Conservation (phyloP, 306 rosid species). For the Quercus bicolor region DNA sequence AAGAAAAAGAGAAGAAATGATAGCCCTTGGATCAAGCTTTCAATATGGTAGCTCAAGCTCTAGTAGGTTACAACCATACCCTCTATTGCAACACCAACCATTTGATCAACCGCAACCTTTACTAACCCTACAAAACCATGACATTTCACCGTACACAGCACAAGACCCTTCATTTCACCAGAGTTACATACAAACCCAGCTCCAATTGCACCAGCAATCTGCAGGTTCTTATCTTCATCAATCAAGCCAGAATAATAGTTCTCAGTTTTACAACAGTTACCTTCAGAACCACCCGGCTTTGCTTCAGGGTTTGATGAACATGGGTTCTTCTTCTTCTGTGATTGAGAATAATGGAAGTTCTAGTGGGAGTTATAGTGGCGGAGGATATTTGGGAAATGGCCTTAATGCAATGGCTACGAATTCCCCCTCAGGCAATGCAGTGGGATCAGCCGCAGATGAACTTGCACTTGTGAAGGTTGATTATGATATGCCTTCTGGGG, state of each 20-base stretch:
- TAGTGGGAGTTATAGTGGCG: slow-evolving; percentile 31
- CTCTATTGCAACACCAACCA: slow-evolving; percentile 45
- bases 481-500: slow-evolving; percentile 65
- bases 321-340: slow-evolving; percentile 44
- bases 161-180: slow-evolving; percentile 57
- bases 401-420: slow-evolving; percentile 39
- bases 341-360: slow-evolving; percentile 39
- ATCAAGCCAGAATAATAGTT: neutral
- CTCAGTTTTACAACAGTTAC: slow-evolving; percentile 49
- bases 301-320: slow-evolving; percentile 74
- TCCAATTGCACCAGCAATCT: slow-evolving; percentile 64
- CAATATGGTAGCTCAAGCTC: slow-evolving; percentile 54
- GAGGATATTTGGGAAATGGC: slow-evolving; percentile 39
- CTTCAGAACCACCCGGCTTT: slow-evolving; percentile 70
- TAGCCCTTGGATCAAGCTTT: slow-evolving; percentile 56
- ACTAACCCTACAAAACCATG: slow-evolving; percentile 69
- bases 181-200: slow-evolving; percentile 75
- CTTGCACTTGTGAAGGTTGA: slow-evolving; percentile 73
- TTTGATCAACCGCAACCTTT: slow-evolving; percentile 56
- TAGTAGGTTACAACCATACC: slow-evolving; percentile 45
- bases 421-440: slow-evolving; percentile 23
- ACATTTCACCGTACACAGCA: slow-evolving; percentile 39
- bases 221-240: slow-evolving; percentile 20
- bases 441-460: slow-evolving; percentile 42
- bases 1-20: slow-evolving; percentile 75